These are phyloP conservation scores for Cephaloascus albidus DNA, from an alignment of 805 yeast species.

Conservation along the genomic window DNA sequence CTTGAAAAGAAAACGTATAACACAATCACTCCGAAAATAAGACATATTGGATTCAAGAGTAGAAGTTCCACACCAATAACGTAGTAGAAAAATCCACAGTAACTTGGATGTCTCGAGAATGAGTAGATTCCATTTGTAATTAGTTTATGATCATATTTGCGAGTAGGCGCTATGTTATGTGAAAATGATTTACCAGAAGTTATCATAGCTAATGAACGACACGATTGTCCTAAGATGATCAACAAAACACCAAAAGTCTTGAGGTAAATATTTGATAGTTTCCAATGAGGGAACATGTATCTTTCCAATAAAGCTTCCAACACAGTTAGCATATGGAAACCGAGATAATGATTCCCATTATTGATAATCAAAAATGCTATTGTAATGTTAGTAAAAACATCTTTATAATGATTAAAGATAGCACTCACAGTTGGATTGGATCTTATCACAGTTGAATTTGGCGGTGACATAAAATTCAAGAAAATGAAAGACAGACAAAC, in stretches of 20 bases:
- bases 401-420: background rate
- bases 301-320: slow-evolving; percentile 38
- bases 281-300: slow-evolving; percentile 26
- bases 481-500: background rate
- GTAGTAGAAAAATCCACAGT: slow-evolving; percentile 91
- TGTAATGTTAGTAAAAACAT: background rate
- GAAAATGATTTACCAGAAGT: slow-evolving; percentile 83
- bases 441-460: background rate
- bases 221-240: slow-evolving; percentile 50
- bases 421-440: background rate
- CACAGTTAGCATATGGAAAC: slow-evolving; percentile 49
- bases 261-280: slow-evolving; percentile 8
- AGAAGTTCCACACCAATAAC: slow-evolving; percentile 76
- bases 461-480: background rate
- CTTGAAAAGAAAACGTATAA: slow-evolving; percentile 60
- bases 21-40: slow-evolving; percentile 41
- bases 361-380: slow-evolving; percentile 43
- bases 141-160: slow-evolving; percentile 47
- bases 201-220: slow-evolving; percentile 74
- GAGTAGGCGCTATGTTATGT: slow-evolving; percentile 58
- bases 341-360: slow-evolving; percentile 49
- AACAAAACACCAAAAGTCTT: slow-evolving; percentile 37
- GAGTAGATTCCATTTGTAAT: slow-evolving; percentile 70
- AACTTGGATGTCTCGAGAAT: slow-evolving; percentile 76
- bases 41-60: slow-evolving; percentile 56